These are phyloP conservation scores for Taphrina populina DNA, from an alignment of 1,139 yeast species.

Conservation along the genomic window DNA sequence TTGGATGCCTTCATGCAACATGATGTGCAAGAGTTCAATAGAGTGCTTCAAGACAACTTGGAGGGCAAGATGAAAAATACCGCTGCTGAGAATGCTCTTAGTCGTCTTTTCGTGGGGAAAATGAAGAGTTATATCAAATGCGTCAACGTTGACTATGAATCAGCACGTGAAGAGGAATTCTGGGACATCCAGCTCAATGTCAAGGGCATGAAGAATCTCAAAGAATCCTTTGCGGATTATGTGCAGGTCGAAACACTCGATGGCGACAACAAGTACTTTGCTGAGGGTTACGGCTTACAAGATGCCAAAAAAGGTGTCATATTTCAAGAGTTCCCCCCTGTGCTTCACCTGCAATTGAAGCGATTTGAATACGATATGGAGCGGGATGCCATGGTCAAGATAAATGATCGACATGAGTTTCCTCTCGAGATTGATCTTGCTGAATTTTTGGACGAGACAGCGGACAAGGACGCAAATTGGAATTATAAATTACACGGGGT, in stretches of 20 bases:
- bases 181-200: constrained; percentile 98
- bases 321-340: constrained; percentile 86
- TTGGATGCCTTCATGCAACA: constrained; percentile 96
- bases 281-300: constrained; percentile 87
- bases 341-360: constrained; percentile 85
- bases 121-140: constrained; percentile 95
- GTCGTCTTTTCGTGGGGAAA: constrained; percentile 87
- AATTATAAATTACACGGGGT: constrained; percentile 82
- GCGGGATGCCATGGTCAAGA: constrained; percentile 83
- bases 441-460: constrained; percentile 69
- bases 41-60: constrained; percentile 90
- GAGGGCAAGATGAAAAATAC: constrained; percentile 93
- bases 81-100: constrained; percentile 71
- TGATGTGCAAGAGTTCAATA: constrained; percentile 93
- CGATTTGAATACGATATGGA: constrained; percentile 92
- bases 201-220: constrained; percentile 69
- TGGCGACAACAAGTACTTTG: constrained; percentile 95
- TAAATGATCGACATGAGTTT: constrained; percentile 88
- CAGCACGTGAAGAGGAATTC: constrained; percentile 87
- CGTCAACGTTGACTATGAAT: constrained; percentile 90
- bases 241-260: constrained; percentile 83
- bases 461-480: constrained; percentile 62
- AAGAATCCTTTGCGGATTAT: constrained; percentile 78
- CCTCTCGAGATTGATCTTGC: constrained; percentile 79
- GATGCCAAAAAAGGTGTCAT: constrained; percentile 97